Evolutionary conservation across 805 yeast species (phyloP), one percentile per base, ranked within the genome.

Genomic region (Starmerella apicola): DNA sequence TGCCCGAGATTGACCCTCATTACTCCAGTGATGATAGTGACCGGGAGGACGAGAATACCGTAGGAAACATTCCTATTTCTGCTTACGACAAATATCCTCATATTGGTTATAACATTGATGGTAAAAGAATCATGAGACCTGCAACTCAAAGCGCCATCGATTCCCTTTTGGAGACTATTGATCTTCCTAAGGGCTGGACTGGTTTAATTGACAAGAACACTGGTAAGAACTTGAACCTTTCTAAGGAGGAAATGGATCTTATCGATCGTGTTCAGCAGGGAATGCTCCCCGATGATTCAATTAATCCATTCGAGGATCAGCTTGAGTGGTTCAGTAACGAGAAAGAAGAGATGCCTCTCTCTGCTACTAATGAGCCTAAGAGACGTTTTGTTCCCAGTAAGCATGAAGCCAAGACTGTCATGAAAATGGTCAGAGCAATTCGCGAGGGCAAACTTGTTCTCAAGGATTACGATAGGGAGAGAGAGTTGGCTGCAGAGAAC

Each of bases 21-120:
- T 91, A 88, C 58, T 95, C 88, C 56, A 74, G 85, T 48, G 98
- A 91, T 62, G 98, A 91, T 55, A 75, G 85, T 51, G 96, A 86
- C 56, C 71, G 56, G 12, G 79, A 75, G 46, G 93, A 83, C 46
- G 64, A 63, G 51, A 91, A 91, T 62, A 84, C 96, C 3, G 82
- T 91, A 51, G 98, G 98, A 36, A 83, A 91, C 57, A 72, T 91
- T 42, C 97, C 98, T 37, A 55, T 91, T 17, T 73, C 88, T 16
- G 95, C 95, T 2, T 91, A 91, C 58, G 98, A 91, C 41, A 94
- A 86, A 61, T 81, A 80, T 77, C 98, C 98, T 1, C 98, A 91
- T 58, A 76, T 91, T 44, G 97, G 98, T 42, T 91, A 91, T 60
- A 88, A 84, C 59, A 86, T 91, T 54, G 91, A 91, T 58, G 98